These are phyloP conservation scores for Neopestalotiopsis rosae DNA, from an alignment of 2,329 filamentous ascomycete genomes.

Conservation along the genomic window DNA sequence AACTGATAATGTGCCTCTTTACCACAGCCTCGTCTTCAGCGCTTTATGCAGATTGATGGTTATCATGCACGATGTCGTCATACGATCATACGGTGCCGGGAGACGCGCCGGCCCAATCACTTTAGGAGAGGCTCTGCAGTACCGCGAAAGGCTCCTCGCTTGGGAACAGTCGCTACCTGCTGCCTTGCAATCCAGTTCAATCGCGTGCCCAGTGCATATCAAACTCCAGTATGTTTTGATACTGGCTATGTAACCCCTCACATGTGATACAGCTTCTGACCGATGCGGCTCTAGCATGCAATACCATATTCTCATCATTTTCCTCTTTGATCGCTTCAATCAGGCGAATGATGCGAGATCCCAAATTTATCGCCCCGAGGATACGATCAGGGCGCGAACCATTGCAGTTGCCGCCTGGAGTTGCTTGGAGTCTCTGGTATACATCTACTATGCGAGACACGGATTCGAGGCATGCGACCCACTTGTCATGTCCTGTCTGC, in stretches of 20 bases:
- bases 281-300: constrained; percentile 1
- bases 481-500: constrained; percentile 39
- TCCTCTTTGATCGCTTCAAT: constrained; percentile 5
- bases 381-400: constrained; percentile 15
- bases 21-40: constrained; percentile 32
- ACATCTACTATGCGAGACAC: constrained; percentile 41
- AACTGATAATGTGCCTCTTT: constrained; percentile 20
- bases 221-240: constrained; percentile 31
- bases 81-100: not conserved
- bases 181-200: constrained; percentile 29
- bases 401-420: constrained; percentile 26
- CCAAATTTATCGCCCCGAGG: not conserved
- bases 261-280: not conserved
- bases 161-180: constrained; percentile 31
- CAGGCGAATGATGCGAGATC: constrained; percentile 18
- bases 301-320: not conserved
- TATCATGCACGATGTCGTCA: constrained; percentile 32
- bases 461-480: constrained; percentile 35
- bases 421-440: constrained; percentile 37
- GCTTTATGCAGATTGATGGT: constrained; percentile 33
- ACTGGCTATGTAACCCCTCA: no score
- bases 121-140: not conserved
- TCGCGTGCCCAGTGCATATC: constrained; percentile 36
- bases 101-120: not conserved
- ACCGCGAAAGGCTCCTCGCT: not conserved